These are phyloP conservation scores for Linderniella brevidens DNA, from an alignment of 257 asterid genomes.

Conservation along the genomic window DNA sequence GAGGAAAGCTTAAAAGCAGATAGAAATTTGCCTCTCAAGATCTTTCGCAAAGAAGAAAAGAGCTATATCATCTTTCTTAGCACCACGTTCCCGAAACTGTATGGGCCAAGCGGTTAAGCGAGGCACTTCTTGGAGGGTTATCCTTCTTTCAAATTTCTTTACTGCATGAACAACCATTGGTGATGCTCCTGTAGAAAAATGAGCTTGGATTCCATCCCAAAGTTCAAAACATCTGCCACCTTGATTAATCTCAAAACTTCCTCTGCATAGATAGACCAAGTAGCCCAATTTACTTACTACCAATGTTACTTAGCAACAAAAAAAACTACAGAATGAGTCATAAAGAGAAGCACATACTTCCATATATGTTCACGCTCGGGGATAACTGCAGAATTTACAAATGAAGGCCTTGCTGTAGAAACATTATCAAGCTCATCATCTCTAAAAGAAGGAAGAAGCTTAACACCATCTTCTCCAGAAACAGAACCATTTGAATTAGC, in stretches of 20 bases:
- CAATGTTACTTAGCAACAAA: constrained; percentile 5
- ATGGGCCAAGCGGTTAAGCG: constrained; percentile 75
- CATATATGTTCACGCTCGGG: constrained; percentile 66
- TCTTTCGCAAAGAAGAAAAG: constrained; percentile 80
- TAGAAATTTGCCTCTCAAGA: constrained; percentile 38
- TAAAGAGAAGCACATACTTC: constrained; percentile 48
- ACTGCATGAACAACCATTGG: constrained; percentile 44
- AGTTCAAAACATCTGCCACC: constrained; percentile 28
- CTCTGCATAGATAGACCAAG: constrained; percentile 43
- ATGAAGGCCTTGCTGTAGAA: constrained; percentile 24
- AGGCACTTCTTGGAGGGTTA: constrained; percentile 53
- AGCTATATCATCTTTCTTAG: constrained; percentile 58
- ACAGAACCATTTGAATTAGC: constrained; percentile 24
- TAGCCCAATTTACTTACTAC: constrained; percentile 7
- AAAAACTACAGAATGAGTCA: constrained; percentile 8
- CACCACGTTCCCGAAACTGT: constrained; percentile 80
- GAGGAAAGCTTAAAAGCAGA: constrained; percentile 7
- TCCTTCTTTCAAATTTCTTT: constrained; percentile 39
- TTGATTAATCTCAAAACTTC: constrained; percentile 56
- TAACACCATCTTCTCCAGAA: constrained; percentile 21
- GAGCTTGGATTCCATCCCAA: constrained; percentile 82
- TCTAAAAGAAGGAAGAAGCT: constrained; percentile 16
- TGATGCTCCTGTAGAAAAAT: constrained; percentile 64
- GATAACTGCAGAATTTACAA: constrained; percentile 29
- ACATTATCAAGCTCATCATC: constrained; percentile 20